Percentiles rank a stretch among this genome's conserved stretches.
Conservation (phyloP, 2,329 filamentous ascomycete genomes). For the Neofusicoccum laricinum region DNA sequence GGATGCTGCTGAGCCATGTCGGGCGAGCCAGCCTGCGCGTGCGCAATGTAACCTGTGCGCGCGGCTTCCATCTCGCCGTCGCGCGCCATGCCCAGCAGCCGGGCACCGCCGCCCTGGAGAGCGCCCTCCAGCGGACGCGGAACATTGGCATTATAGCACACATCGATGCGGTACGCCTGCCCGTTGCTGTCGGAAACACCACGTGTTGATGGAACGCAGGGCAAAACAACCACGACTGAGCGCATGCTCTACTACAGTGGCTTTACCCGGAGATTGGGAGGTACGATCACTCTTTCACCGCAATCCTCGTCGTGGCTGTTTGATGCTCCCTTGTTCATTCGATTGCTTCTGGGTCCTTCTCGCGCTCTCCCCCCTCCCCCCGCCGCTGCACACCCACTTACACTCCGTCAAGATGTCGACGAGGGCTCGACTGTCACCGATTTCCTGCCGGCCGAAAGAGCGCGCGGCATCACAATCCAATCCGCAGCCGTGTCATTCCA, state of each 20-base stretch:
- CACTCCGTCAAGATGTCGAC: conserved; percentile 67
- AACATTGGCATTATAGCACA: conserved; percentile 99
- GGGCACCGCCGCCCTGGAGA: conserved; percentile 18
- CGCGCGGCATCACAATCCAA: conserved; percentile 94
- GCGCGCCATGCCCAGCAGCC: conserved; percentile 11
- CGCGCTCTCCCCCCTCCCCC: background rate
- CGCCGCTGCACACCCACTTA: background rate
- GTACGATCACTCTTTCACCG: conserved; percentile 32
- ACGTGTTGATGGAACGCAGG: conserved; percentile 41
- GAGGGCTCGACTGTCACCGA: conserved; percentile 96
- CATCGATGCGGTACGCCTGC: conserved; percentile 74
- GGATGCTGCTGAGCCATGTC: background rate
- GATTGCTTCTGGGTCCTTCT: background rate
- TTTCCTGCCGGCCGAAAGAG: conserved; percentile 88
- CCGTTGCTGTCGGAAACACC: background rate
- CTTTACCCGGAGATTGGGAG: conserved; percentile 79
- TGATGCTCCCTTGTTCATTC: background rate
- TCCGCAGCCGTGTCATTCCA: conserved; percentile 93
- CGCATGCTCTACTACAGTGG: conserved; percentile 98
- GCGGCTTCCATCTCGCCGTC: background rate
- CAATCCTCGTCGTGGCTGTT: background rate
- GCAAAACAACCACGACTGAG: conserved; percentile 98
- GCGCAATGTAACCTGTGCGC: conserved; percentile 6
- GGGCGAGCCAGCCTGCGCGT: conserved; percentile 9
- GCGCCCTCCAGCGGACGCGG: conserved; percentile 61